These are phyloP conservation scores for Hevea brasiliensis DNA, from an alignment of 345 rosid species.

Conservation along the genomic window DNA sequence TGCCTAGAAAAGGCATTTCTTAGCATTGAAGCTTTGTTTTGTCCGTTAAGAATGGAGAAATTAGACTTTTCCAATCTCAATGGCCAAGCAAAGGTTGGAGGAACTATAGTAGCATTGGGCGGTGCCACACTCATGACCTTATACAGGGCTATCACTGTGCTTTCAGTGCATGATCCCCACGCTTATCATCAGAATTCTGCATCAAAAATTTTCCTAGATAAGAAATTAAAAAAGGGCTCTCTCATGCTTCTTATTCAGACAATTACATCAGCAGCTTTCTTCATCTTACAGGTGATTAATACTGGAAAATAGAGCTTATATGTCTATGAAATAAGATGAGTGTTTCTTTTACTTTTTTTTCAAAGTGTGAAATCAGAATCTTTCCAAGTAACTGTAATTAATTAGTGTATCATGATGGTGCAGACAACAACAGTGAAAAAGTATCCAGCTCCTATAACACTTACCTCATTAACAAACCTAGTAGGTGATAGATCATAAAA, in stretches of 20 bases:
- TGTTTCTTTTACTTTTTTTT: no score
- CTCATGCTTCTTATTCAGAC: not conserved
- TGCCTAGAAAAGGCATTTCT: no score
- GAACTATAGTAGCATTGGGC: constrained; percentile 3
- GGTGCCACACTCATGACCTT: constrained; percentile 6
- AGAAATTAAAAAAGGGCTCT: not conserved
- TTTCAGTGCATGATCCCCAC: not conserved
- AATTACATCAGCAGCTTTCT: not conserved
- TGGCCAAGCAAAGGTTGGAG: constrained; percentile 1
- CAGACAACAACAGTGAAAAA: constrained; percentile 6
- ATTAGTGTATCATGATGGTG: no score
- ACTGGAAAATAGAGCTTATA: no score
- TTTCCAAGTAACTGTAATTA: no score
- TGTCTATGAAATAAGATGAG: no score
- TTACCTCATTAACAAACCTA: constrained; percentile 12
- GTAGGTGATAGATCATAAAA: constrained; percentile 9
- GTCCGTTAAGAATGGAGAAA: constrained; percentile 1
- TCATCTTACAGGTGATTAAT: not conserved
- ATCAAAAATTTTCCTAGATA: not conserved
- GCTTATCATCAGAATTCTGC: not conserved
- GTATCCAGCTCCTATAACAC: constrained; percentile 18
- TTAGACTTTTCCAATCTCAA: not conserved
- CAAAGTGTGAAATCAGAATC: no score
- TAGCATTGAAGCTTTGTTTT: no score
- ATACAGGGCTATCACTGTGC: not conserved